phyloP scores from a whole-genome alignment of 2,329 filamentous ascomycete species.

The Bipolaris bicolor region DNA sequence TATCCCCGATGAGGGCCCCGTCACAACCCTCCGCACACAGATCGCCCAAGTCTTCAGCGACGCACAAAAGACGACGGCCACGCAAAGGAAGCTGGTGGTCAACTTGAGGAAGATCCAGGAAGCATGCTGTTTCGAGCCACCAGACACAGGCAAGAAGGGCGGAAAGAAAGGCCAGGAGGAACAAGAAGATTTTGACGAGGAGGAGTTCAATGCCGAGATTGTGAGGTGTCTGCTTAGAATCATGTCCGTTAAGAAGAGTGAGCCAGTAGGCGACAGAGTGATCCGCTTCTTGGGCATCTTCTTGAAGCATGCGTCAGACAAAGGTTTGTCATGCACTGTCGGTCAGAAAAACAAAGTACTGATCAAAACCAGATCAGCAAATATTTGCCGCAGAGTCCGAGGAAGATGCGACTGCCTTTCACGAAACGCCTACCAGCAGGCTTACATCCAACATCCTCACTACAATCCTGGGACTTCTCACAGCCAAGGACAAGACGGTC shows the following conservation, averaged over 20 bases:
- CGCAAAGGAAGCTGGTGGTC: constrained; percentile 87
- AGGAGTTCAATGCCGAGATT: constrained; percentile 87
- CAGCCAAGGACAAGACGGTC: constrained; percentile 89
- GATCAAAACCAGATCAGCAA: constrained; percentile 34
- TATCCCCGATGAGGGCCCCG: constrained; percentile 73
- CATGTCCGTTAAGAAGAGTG: constrained; percentile 89
- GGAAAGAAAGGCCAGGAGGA: constrained; percentile 50
- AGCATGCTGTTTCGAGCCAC: constrained; percentile 68
- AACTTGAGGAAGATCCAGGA: constrained; percentile 91
- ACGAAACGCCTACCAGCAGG: constrained; percentile 83
- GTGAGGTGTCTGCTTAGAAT: constrained; percentile 80
- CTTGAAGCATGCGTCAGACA: constrained; percentile 70
- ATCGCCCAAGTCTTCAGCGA: constrained; percentile 67
- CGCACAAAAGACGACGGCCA: constrained; percentile 84
- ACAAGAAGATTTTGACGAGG: constrained; percentile 74
- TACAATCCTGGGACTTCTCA: constrained; percentile 75
- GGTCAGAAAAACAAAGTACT: constrained; percentile 6
- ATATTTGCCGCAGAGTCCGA: constrained; percentile 57
- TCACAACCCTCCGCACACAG: constrained; percentile 73
- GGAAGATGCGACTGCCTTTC: constrained; percentile 71
- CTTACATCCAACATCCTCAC: constrained; percentile 77
- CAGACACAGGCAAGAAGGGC: constrained; percentile 55
- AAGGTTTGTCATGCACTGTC: constrained; percentile 51
- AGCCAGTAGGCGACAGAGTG: constrained; percentile 82
- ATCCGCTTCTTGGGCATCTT: constrained; percentile 90